Evolutionary conservation across 805 yeast species (phyloP), one percentile per base, ranked within the genome.

Genomic region (Debaryomyces maramus): DNA sequence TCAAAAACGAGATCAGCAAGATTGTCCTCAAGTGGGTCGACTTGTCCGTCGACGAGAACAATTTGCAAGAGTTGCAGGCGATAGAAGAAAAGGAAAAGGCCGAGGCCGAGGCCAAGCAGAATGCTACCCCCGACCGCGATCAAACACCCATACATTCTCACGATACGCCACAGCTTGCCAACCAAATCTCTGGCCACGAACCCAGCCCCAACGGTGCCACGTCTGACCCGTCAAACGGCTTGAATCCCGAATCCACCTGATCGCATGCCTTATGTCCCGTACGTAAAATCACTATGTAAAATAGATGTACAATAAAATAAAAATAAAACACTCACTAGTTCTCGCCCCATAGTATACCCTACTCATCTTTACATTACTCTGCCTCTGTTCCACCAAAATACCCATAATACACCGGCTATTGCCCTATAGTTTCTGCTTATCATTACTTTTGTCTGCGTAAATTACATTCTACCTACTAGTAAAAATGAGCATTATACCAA

Each of bases 21-120:
- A 42, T 63, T 6, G 55, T 68, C 36, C 31, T 33, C 15, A 38
- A 47, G 6, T 48, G 51, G 46, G 46, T 56, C 24, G 55, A 46
- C 29, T 36, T 54, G 23, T 36, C 38, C 9, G 46, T 57, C 8
- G 42, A 40, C 4, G 46, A 45, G 10, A 50, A 52, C 30, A 54
- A 52, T 6, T 20, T 39, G 15, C 50, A 48, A 13, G 52, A 41
- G 14, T 33, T 45, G 22, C 26, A 40, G 20, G 24, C 10, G 22
- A n/a, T 40, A 3, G 44, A 39, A 11, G 42, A 47, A 24, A 20
- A 22, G 32, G 37, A 32, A 19, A 29, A 33, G 8, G 3, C 26
- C 3, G 38, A 32, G 13, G 39, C 39, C 17, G 48, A 16, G n/a
- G n/a, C n/a, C n/a, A n/a, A n/a, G n/a, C n/a, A n/a, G n/a, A n/a